A percentile compares a stretch with the other conserved stretches of the same genome.
These are phyloP conservation scores for Nitzschia sp. DNA, from an alignment of 108 stramenopile species.

Conservation along the genomic window DNA sequence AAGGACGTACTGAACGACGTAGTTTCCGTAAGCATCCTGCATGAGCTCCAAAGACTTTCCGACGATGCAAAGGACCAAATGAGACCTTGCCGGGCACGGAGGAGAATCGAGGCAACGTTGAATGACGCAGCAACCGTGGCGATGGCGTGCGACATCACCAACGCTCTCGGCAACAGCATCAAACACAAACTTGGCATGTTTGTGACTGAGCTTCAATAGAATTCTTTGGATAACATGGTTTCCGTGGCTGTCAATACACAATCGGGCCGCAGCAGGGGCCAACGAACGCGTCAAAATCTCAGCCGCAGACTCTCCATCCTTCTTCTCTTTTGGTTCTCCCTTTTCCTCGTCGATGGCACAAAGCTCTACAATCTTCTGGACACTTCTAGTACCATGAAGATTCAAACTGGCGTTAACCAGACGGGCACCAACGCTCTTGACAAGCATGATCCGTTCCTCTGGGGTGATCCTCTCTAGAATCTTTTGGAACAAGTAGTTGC, in stretches of 20 bases:
- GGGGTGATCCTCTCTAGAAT: slow-evolving; percentile 90
- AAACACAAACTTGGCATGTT: slow-evolving; percentile 91
- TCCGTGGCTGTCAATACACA: slow-evolving; percentile 97
- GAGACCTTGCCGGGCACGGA: slow-evolving; percentile 74
- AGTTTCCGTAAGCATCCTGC: slow-evolving; percentile 96
- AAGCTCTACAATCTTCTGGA: slow-evolving; percentile 96
- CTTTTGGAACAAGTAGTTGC: slow-evolving; percentile 98
- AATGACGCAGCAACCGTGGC: slow-evolving; percentile 98
- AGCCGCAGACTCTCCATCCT: slow-evolving; percentile 63
- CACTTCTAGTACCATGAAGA: slow-evolving; percentile 95
- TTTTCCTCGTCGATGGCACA: slow-evolving; percentile 77
- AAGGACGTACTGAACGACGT: slow-evolving; percentile 93
- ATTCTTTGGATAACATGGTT: slow-evolving; percentile 97
- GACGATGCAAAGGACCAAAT: slow-evolving; percentile 88
- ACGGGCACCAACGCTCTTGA: slow-evolving; percentile 81
- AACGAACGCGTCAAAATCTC: slow-evolving; percentile 82
- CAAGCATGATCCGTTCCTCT: slow-evolving; percentile 83
- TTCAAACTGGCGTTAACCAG: slow-evolving; percentile 94
- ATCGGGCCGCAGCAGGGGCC: slow-evolving; percentile 86
- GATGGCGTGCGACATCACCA: slow-evolving; percentile 94
- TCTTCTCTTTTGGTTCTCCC: slow-evolving; percentile 14
- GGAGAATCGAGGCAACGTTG: slow-evolving; percentile 96
- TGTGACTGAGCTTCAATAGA: slow-evolving; percentile 88
- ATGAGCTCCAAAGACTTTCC: slow-evolving; percentile 93
- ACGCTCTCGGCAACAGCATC: slow-evolving; percentile 90